Evolutionary conservation across 805 yeast genomes (phyloP), one percentile per base, ranked within the genome.

Genomic region (Tanozyma kutaoensis): DNA sequence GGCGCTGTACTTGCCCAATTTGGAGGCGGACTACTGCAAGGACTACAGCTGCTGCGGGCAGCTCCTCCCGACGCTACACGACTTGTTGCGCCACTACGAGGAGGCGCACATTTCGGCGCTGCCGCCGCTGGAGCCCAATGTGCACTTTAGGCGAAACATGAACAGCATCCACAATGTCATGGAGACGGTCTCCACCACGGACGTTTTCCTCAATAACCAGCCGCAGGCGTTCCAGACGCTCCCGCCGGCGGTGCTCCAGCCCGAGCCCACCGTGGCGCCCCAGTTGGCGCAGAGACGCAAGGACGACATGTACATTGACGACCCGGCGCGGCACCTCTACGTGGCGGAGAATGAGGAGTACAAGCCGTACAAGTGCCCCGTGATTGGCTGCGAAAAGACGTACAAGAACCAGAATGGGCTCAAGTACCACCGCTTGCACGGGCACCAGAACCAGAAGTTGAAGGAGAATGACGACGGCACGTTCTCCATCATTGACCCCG

Each of bases 1-100:
- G 31, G 72, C 88, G 15, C 70, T 91, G 7, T 91, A 88, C 49
- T 63, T 91, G 34, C 95, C 97, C 12, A 82, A 81, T 44, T 62
- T 88, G 32, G 98, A 88, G 53, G 94, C 95, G 8, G 86, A 86
- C 50, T 91, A 88, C 54, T 91, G 98, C 53, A 81, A 80, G 51
- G 98, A 91, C 58, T 91, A 91, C 55, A 73, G 84, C 27, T 91
- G 98, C 55, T 91, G 98, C 58, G 98, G 97, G 16, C 78, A 80
- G 46, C 60, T 77, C 23, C 65, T 91, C 34, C 97, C 97, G 18
- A 86, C 95, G 9, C 60, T 91, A 37, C 98, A 91, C 50, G 98
- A 91, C 49, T 62, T 91, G 34, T 63, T 91, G 36, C 72, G 91
- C 41, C 98, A 91, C 51, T 91, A 91, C 50, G 98, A 91, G 49